Conservation (phyloP, 441 rosid genomes). For the Lepidium campestre region DNA sequence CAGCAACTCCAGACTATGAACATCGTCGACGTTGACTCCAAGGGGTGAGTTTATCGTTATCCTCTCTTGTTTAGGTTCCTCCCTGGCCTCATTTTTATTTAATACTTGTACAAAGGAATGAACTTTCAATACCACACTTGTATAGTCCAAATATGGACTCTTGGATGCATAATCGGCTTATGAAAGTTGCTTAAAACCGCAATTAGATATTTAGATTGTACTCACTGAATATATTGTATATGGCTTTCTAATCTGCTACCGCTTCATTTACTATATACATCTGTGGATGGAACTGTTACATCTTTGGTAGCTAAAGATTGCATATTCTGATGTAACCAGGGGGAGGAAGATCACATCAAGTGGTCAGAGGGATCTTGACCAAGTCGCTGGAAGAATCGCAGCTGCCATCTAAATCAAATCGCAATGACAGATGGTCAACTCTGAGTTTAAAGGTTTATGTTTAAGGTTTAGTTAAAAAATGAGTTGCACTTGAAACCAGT, state of each 20-base stretch:
- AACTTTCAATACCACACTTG: background rate
- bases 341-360: slow-evolving; percentile 35
- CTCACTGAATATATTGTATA: background rate
- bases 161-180: background rate
- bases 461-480: slow-evolving; percentile 10
- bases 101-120: background rate
- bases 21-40: slow-evolving; percentile 65
- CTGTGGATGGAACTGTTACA: background rate
- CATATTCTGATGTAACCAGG: background rate
- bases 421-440: background rate
- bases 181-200: background rate
- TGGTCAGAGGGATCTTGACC: slow-evolving; percentile 36
- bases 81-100: background rate
- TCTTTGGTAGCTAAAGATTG: background rate
- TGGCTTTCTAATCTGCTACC: background rate
- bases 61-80: background rate
- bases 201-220: background rate
- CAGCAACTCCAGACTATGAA: slow-evolving; percentile 72
- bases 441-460: slow-evolving; percentile 5
- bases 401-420: slow-evolving; percentile 17
- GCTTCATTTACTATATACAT: background rate
- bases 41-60: slow-evolving; percentile 51
- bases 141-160: background rate
- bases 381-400: slow-evolving; percentile 31
- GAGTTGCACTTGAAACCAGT: slow-evolving; percentile 15